Percentiles rank a stretch among this genome's conserved stretches.
Evolutionary conservation across 768 basidiomycete genomes (phyloP).

Genomic region (Tylopilus rubrobrunneus): DNA sequence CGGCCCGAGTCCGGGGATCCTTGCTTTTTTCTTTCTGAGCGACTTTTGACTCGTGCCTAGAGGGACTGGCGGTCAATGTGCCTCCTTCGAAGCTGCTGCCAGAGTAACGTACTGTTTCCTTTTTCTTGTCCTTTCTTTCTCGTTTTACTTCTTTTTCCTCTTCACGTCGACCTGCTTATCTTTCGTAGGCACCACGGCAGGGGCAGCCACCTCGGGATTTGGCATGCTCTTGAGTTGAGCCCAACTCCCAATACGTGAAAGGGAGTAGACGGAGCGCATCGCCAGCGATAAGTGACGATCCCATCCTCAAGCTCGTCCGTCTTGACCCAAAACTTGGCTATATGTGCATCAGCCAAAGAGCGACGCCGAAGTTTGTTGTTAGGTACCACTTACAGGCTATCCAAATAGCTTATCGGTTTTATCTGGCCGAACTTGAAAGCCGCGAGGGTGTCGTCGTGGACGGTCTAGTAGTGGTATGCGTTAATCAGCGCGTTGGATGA

Average conservation of each 20-base stretch:
- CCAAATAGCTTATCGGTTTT: too few relatives aligned
- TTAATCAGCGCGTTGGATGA: too few relatives aligned
- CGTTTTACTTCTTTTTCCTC: constrained; percentile 37
- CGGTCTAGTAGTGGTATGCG: too few relatives aligned
- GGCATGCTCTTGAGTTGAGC: constrained; percentile 48
- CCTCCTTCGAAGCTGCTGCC: constrained; percentile 69
- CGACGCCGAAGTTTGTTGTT: too few relatives aligned
- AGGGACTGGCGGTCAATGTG: constrained; percentile 37
- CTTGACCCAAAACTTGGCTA: too few relatives aligned
- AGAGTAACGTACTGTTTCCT: constrained; percentile 42
- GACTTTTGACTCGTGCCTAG: constrained; percentile 30
- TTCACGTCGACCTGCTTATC: constrained; percentile 31
- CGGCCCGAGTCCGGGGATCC: constrained; percentile 57
- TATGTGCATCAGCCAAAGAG: too few relatives aligned
- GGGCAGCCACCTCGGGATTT: too few relatives aligned
- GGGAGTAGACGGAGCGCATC: constrained; percentile 67
- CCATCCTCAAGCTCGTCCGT: too few relatives aligned
- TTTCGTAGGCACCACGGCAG: constrained; percentile 26
- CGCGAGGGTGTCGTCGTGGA: too few relatives aligned
- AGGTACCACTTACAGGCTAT: too few relatives aligned
- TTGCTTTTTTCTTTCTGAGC: constrained; percentile 53
- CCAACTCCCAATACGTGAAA: constrained; percentile 74
- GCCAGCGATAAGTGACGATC: too few relatives aligned
- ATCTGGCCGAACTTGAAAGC: too few relatives aligned
- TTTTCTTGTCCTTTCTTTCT: constrained; percentile 35